Base-by-base conservation (phyloP, 2,329 filamentous ascomycete genomes). In the Botrytis cinerea region DNA sequence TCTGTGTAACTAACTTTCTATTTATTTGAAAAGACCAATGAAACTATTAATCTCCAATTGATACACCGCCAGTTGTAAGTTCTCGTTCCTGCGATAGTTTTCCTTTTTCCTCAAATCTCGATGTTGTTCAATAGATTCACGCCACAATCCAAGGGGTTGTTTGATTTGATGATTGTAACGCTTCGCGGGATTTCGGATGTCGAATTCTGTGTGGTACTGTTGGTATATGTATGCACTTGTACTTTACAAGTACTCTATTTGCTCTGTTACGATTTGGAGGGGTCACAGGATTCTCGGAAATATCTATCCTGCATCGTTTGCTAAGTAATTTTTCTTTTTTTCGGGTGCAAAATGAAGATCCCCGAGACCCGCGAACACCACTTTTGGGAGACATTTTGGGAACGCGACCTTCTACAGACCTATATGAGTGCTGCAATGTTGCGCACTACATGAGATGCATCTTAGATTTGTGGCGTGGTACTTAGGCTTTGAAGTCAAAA, bases 401-500 rank as follows among this genome's bases (percentile, higher is more conserved):
- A 54, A 28, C 25, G 64, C 51, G 64, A 68, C 35, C 66, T 68
- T 57, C 35, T 68, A 57, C 38, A 22, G 48, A 68, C 66, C 48
- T 57, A 57, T 35, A 57, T 54, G 35, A 57, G 16, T 43, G 32
- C 35, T 40, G 46, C 35, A 68, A 38, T 68, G 46, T n/a, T 38
- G 64, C 35, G 38, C 32, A 67, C 32, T 54, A 67, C 46, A 67
- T 57, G 48, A 57, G 54, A 32, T 57, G 46, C 48, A 68, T 68
- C 35, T 57, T 25, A 68, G 66, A 68, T 68, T 72, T 32, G 45
- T 72, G 51, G 70, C 62, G 70, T 72, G 70, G 70, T 68, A 72
- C 70, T 72, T 72, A 28, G 70, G 70, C 70, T 68, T 48, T 43
- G 62, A 67, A 67, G 45, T 43, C 38, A 68, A 68, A 68, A 59